Evolutionary conservation across 305 asterid species (phyloP), one percentile per base, ranked within the genome.

Genomic region (Fraxinus platypoda): DNA sequence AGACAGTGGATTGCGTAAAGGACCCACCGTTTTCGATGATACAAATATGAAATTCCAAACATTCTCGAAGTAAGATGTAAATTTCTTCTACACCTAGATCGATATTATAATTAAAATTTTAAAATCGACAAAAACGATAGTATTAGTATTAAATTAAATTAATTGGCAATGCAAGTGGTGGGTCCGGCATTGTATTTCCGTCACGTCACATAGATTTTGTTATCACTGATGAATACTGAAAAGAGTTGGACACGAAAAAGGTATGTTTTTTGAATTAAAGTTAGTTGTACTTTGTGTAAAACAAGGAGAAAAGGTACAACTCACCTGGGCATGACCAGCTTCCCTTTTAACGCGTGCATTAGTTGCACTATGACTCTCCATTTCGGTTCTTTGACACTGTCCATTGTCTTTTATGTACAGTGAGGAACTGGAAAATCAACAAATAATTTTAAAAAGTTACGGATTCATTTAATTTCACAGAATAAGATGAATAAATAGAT

Each of bases 181-280:
- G 84, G 80, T 41, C 78, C 68, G 33, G 35, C 8, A 68, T 75
- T 75, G 73, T 80, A 70, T 35, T 30, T 80, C 43, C 33, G 74
- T 79, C 78, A 33, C 80, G 38, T 59, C 76, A 23, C 19, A 75
- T 9, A 70, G 76, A 71, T 76, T 59, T 77, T 77, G 84, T 79
- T 37, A 11, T 81, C 33, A 57, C 74, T 26, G 80, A 74, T 66
- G 71, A 78, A 79, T 71, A 78, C 8, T 77, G 79, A 82, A 64
- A 83, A 70, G 71, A 78, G 85, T 19, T n/a, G 78, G 81, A 62
- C 81, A 76, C 68, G 38, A 70, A 84, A 73, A 76, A 77, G 80
- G 57, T 54, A 82, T 59, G 54, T 82, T 79, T 71, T 85, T 88
- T 83, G 90, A 88, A 87, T 88, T 88, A 87, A 88, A 88, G 91